Conservation (phyloP, 2,329 filamentous ascomycete species). For the Aspergillus glaucus region DNA sequence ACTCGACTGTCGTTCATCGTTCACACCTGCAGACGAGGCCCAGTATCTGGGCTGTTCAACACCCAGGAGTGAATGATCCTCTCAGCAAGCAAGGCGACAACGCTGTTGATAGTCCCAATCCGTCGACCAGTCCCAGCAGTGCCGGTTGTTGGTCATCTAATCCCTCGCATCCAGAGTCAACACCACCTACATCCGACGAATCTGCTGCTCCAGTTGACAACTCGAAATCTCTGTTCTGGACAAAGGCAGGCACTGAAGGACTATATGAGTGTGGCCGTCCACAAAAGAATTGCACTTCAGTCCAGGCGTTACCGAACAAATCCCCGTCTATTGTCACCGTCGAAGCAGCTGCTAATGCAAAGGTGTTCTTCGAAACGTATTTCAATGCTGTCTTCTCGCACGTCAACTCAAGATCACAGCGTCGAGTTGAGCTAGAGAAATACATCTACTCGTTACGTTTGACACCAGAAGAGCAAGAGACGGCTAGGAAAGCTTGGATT, state of each 20-base stretch:
- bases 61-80: conserved; percentile 5
- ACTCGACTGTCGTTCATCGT: conserved; percentile 37
- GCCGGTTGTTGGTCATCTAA: conserved; percentile 13
- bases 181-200: conserved; percentile 30
- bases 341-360: conserved; percentile 72
- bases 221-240: conserved; percentile 4
- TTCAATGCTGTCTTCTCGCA: conserved; percentile 64
- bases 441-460: conserved; percentile 56
- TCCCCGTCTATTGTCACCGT: conserved; percentile 52
- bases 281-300: conserved; percentile 2
- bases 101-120: conserved; percentile 27
- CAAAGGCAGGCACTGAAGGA: conserved; percentile 1
- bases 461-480: conserved; percentile 49
- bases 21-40: conserved; percentile 28
- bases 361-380: conserved; percentile 78
- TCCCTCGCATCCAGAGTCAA: conserved; percentile 25
- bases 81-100: conserved; percentile 21
- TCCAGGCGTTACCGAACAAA: conserved; percentile 7
- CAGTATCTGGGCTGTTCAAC: conserved; percentile 20
- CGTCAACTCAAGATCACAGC: conserved; percentile 54
- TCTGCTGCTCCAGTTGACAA: conserved; percentile 16
- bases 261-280: conserved; percentile 1
- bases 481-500: conserved; percentile 54
- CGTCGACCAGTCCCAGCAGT: conserved; percentile 24
- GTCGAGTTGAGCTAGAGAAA: conserved; percentile 57